Evolutionary conservation across 2,329 filamentous ascomycete genomes (phyloP), one percentile per base, ranked within the genome.

Genomic region (Plenodomus tracheiphilus): DNA sequence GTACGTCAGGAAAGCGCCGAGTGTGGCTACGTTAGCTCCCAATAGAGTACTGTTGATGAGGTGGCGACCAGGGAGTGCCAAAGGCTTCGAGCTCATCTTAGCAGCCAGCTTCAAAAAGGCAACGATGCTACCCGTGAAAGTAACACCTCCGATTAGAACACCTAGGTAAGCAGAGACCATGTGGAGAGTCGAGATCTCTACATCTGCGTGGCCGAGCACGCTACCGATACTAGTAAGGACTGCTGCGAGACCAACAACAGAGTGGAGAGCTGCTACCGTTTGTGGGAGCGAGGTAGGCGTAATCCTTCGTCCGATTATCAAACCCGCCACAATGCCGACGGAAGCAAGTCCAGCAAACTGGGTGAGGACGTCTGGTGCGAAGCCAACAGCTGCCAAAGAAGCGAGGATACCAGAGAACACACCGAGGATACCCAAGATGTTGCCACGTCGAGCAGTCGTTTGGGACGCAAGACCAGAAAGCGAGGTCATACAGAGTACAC

Each of bases 111-210:
- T 96, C 66, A 95, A 72, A 73, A 95, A 96, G 0, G 91, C 91
- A 0, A 96, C 89, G 42, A 96, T 86, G 2, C 89, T 94, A 2
- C 91, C 91, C 0, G 91, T 96, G 66, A 96, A 96, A 0, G 91
- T 96, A 28, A 96, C 85, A 46, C 91, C 91, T 36, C 74, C 89
- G 44, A 96, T 95, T 0, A 96, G 76, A 6, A 96, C 91, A 42
- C 91, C 91, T 0, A 95, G 76, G 63, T 96, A 96, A 0, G 88
- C 91, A 2, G 89, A 91, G 2, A 95, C 88, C 64, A 96, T 82
- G 65, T 96, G 91, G 9, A 95, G 76, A 4, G 85, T 91, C 0
- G 89, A 85, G 13, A 90, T 80, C 87, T 80, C 59, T 6, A 32
- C 28, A 90, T 81, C 77, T 7, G 91, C 78, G 59, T 88, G 81